Evolutionary conservation across 768 basidiomycete species (phyloP).

Genomic region (Gymnopilus junonius): DNA sequence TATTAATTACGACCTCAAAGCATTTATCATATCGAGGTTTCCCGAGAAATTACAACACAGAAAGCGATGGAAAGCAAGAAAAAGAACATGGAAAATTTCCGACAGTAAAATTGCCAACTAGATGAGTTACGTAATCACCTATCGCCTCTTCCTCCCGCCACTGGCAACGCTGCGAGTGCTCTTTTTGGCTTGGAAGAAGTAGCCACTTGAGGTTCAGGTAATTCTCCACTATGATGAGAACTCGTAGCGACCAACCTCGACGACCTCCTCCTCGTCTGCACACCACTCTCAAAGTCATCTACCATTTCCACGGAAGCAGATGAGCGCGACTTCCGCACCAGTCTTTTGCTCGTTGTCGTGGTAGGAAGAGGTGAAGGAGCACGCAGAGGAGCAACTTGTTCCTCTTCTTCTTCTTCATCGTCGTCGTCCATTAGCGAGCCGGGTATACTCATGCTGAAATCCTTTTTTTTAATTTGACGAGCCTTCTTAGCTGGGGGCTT

Average conservation of each 20-base stretch:
- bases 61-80: neutral
- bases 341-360: neutral
- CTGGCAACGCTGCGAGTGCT: conserved; percentile 8
- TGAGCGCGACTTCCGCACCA: conserved; percentile 30
- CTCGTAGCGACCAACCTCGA: conserved; percentile 35
- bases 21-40: neutral
- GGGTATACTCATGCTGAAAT: conserved; percentile 40
- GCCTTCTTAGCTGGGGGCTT: conserved; percentile 29
- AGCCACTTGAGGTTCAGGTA: conserved; percentile 26
- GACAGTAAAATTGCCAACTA: neutral
- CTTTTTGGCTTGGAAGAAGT: conserved; percentile 23
- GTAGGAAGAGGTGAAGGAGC: conserved; percentile 31
- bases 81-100: neutral
- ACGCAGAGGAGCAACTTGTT: conserved; percentile 44
- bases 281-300: conserved; percentile 35
- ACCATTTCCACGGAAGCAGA: conserved; percentile 34
- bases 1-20: no score
- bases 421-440: conserved; percentile 48
- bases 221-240: conserved; percentile 29
- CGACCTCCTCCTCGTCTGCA: conserved; percentile 47
- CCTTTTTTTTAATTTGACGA: conserved; percentile 21
- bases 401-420: conserved; percentile 38
- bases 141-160: conserved; percentile 22
- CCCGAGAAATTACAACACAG: neutral
- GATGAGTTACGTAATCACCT: neutral